Percentiles rank a stretch among this genome's conserved stretches.
phyloP scores from a whole-genome alignment of 2,329 filamentous ascomycete species.

The Elsinoe arachidis region DNA sequence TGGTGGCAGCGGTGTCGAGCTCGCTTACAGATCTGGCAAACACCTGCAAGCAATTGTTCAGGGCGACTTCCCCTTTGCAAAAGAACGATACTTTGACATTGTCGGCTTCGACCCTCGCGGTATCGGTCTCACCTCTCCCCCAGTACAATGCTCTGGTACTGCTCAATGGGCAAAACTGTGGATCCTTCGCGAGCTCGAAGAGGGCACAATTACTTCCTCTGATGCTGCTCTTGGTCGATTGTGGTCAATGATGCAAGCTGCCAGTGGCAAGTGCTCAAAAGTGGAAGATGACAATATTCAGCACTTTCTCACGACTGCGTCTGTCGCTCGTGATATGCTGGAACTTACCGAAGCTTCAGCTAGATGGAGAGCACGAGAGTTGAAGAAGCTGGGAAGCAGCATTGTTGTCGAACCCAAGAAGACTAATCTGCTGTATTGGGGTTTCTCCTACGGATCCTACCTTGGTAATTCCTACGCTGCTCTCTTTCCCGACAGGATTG shows the following conservation, averaged over 20 bases:
- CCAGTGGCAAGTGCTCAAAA: conserved; percentile 23
- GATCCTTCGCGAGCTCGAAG: conserved; percentile 28
- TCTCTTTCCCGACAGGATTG: conserved; percentile 33
- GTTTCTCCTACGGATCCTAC: conserved; percentile 42
- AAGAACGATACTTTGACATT: conserved; percentile 34
- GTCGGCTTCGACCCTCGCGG: conserved; percentile 37
- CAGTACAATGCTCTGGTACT: conserved; percentile 5
- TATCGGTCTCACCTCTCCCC: conserved; percentile 3
- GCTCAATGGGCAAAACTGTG: conserved; percentile 16
- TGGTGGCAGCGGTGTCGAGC: conserved; percentile 32
- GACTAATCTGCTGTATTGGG: conserved; percentile 29
- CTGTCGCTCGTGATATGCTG: conserved; percentile 43
- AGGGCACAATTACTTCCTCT: conserved; percentile 29
- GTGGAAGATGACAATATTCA: conserved; percentile 26
- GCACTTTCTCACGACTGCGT: conserved; percentile 38
- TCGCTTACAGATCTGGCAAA: conserved; percentile 22
- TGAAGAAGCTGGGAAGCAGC: background rate
- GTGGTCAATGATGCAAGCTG: conserved; percentile 35
- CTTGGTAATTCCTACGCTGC: conserved; percentile 34
- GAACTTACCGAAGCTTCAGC: conserved; percentile 33
- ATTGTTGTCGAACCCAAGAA: conserved; percentile 21
- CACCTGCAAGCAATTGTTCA: conserved; percentile 19
- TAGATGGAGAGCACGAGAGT: conserved; percentile 20
- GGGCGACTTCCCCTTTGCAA: conserved; percentile 10
- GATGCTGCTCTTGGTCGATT: conserved; percentile 35